These are phyloP conservation scores for Suillus spraguei DNA, from an alignment of 768 basidiomycete genomes.

Conservation along the genomic window DNA sequence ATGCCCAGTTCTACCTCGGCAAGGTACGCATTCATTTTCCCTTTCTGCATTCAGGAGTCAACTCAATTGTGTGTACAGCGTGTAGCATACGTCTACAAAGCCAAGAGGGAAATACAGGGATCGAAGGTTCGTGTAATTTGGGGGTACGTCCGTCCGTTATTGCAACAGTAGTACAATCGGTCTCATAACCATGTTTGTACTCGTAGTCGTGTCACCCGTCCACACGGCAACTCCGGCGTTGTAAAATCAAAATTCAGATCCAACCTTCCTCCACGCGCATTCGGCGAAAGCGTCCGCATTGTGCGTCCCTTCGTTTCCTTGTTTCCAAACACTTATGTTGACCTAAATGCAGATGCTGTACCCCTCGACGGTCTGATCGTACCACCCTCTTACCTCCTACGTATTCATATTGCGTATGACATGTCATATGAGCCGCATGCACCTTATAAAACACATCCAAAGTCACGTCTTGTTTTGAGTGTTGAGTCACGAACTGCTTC, in stretches of 20 bases:
- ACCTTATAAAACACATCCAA: conserved; percentile 10
- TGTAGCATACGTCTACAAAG: conserved; percentile 97
- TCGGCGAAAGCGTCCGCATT: conserved; percentile 91
- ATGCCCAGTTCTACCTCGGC: conserved; percentile 97
- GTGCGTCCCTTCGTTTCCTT: conserved; percentile 49
- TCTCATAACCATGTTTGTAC: conserved; percentile 7
- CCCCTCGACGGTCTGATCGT: conserved; percentile 75
- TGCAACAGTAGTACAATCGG: neutral
- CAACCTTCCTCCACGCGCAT: conserved; percentile 93
- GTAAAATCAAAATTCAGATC: conserved; percentile 96
- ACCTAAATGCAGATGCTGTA: conserved; percentile 75
- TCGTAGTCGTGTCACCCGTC: conserved; percentile 82
- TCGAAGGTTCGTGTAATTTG: conserved; percentile 98
- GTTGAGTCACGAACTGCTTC: neutral
- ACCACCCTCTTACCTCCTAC: conserved; percentile 22
- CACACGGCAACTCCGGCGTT: conserved; percentile 93
- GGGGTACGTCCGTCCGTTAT: conserved; percentile 64
- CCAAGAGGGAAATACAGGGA: conserved; percentile 91
- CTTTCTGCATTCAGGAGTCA: conserved; percentile 5
- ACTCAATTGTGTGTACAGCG: conserved; percentile 52
- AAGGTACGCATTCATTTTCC: conserved; percentile 63
- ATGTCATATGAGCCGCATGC: conserved; percentile 28
- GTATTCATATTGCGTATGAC: conserved; percentile 23
- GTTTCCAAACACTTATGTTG: conserved; percentile 9
- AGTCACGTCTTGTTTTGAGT: conserved; percentile 2